Percentiles rank a stretch among this genome's conserved stretches.
These are phyloP conservation scores for Saussurea involucrata DNA, from an alignment of 129 eudicot genomes.

Conservation along the genomic window DNA sequence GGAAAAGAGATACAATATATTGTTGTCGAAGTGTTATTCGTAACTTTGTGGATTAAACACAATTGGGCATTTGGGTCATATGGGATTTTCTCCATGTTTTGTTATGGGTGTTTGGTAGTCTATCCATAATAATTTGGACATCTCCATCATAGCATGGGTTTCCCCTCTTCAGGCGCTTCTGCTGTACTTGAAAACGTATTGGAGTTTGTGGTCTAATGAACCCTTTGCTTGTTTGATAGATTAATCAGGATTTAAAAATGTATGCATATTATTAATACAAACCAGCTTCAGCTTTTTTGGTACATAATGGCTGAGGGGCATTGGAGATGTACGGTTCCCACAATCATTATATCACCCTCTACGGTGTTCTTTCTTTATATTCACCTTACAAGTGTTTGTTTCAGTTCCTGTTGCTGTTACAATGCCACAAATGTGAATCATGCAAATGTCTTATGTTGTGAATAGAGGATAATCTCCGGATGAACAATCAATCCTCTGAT, in stretches of 20 bases:
- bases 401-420: neutral
- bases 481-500: neutral
- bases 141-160: neutral
- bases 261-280: constrained; percentile 4
- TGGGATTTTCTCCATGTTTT: neutral
- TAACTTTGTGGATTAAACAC: neutral
- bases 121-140: constrained; percentile 5
- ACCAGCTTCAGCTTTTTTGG: neutral
- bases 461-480: neutral
- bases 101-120: neutral
- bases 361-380: neutral
- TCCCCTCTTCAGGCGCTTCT: constrained; percentile 3
- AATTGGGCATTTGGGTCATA: neutral
- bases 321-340: neutral
- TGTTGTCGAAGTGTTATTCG: neutral
- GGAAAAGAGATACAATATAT: neutral
- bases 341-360: neutral
- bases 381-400: constrained; percentile 2
- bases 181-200: neutral
- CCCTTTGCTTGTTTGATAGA: constrained; percentile 1
- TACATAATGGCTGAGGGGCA: neutral
- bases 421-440: neutral
- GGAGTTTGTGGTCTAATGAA: neutral
- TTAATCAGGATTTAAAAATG: neutral
- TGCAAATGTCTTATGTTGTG: neutral